phyloP scores from a whole-genome alignment of 179 eudicot genomes.

The Nepenthes alata region DNA sequence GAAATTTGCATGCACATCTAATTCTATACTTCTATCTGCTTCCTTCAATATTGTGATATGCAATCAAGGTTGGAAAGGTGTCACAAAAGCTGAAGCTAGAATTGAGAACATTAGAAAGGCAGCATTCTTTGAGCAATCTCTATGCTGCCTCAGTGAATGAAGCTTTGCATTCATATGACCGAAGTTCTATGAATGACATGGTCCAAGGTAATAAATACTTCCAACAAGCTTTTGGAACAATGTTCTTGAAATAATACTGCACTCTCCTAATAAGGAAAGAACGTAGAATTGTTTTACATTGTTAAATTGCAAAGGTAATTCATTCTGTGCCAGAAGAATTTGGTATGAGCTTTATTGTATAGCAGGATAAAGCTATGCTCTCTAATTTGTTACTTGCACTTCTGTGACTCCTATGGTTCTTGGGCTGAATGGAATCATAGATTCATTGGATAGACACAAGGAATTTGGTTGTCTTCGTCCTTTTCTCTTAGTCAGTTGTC shows the following conservation, averaged over 20 bases:
- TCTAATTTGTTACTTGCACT: no score
- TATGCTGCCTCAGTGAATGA: slow-evolving; percentile 41
- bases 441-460: no score
- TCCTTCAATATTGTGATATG: not conserved
- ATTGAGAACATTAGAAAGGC: slow-evolving; percentile 35
- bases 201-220: slow-evolving; percentile 45
- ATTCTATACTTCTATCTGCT: not conserved
- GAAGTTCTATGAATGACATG: slow-evolving; percentile 26
- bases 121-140: slow-evolving; percentile 28
- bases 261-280: not conserved
- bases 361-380: no score
- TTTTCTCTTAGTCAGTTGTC: no score
- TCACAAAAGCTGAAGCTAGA: slow-evolving; percentile 46
- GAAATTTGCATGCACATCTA: not conserved
- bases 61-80: slow-evolving; percentile 51
- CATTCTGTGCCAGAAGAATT: no score
- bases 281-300: no score
- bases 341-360: no score
- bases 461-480: no score
- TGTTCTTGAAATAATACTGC: not conserved
- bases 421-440: no score
- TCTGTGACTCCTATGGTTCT: no score
- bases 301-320: no score
- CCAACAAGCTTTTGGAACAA: not conserved
- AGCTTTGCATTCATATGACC: slow-evolving; percentile 44